Evolutionary conservation across 2,329 filamentous ascomycete genomes (phyloP), one percentile per base, ranked within the genome.

Genomic region (Scolecobasidium constrictum): DNA sequence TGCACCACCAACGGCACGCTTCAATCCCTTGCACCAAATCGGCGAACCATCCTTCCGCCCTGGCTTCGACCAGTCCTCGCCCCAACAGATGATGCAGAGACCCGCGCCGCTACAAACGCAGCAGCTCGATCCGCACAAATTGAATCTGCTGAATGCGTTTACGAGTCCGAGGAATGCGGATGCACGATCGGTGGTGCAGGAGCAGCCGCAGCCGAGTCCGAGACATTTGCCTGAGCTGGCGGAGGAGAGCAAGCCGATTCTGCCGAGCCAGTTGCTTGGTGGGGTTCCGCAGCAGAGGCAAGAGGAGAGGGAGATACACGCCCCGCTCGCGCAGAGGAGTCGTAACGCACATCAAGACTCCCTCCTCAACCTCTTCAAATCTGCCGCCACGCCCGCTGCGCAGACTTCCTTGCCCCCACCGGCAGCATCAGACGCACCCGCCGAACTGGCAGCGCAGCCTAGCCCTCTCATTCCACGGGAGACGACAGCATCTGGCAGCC

Each of bases 101-200:
- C 54, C 81, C 18, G 76, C 77, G 13, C 65, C 70, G 31, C n/a
- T n/a, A n/a, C n/a, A n/a, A n/a, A n/a, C n/a, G n/a, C 74, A 75
- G 5, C 73, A 70, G 47, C 65, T 80, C 22, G 78, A 65, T 26
- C 67, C 67, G 11, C 75, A 81, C 54, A 67, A 73, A 1, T 62
- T 73, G 45, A 66, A 67, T n/a, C 56, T 81, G 23, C 59, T 81
- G 38, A 74, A 71, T 50, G 66, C 72, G 1, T 78, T 81, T 61
- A 78, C 71, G 46, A 53, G 54, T 12, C 52, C 51, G 5, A 38
- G 39, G 9, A 16, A 40, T 19, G 44, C 21, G 23, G n/a, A 9
- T 9, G 46, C 39, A 23, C 18, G 37, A 19, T 31, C 41, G 4
- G 31, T 16, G n/a, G n/a, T n/a, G n/a, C n/a, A n/a, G n/a, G n/a